These are phyloP conservation scores for Papiliotrema flavescens DNA, from an alignment of 1,284 basidiomycete genomes.

Conservation along the genomic window DNA sequence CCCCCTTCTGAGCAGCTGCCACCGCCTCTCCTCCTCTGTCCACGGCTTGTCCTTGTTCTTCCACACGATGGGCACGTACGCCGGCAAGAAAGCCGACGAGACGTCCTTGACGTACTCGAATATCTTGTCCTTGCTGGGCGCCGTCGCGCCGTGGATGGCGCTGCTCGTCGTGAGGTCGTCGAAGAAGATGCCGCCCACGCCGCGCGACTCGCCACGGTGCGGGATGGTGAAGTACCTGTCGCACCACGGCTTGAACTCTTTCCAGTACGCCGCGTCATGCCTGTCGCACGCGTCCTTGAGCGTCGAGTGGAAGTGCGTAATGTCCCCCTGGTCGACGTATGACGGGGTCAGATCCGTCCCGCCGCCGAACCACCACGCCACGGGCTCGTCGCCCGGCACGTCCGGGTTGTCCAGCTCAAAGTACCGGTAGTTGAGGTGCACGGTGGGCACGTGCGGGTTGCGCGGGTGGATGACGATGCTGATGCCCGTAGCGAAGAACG, in stretches of 20 bases:
- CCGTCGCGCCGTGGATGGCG: slow-evolving; percentile 34
- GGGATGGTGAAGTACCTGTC: slow-evolving; percentile 94
- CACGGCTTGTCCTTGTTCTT: slow-evolving; percentile 56
- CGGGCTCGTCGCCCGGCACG: slow-evolving; percentile 36
- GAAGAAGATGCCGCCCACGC: slow-evolving; percentile 94
- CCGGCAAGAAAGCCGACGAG: slow-evolving; percentile 77
- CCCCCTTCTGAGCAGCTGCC: slow-evolving; percentile 85
- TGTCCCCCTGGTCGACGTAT: slow-evolving; percentile 87
- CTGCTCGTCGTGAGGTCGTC: slow-evolving; percentile 67
- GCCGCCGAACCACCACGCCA: slow-evolving; percentile 99
- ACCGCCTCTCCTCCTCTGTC: slow-evolving; percentile 65
- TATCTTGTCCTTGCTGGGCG: slow-evolving; percentile 59
- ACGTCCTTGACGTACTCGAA: slow-evolving; percentile 70
- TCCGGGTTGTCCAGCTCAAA: slow-evolving; percentile 75
- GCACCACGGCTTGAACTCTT: slow-evolving; percentile 89
- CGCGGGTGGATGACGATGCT: slow-evolving; percentile 89
- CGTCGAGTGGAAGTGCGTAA: slow-evolving; percentile 76
- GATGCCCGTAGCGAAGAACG: slow-evolving; percentile 91
- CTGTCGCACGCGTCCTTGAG: slow-evolving; percentile 73
- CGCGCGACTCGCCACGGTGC: slow-evolving; percentile 86
- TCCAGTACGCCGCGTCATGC: slow-evolving; percentile 69
- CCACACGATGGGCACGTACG: slow-evolving; percentile 78
- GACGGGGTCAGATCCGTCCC: slow-evolving; percentile 94
- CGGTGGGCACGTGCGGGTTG: slow-evolving; percentile 87
- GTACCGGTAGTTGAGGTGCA: slow-evolving; percentile 96